phyloP scores from a whole-genome alignment of 768 basidiomycete species.

The Cystofilobasidium macerans region DNA sequence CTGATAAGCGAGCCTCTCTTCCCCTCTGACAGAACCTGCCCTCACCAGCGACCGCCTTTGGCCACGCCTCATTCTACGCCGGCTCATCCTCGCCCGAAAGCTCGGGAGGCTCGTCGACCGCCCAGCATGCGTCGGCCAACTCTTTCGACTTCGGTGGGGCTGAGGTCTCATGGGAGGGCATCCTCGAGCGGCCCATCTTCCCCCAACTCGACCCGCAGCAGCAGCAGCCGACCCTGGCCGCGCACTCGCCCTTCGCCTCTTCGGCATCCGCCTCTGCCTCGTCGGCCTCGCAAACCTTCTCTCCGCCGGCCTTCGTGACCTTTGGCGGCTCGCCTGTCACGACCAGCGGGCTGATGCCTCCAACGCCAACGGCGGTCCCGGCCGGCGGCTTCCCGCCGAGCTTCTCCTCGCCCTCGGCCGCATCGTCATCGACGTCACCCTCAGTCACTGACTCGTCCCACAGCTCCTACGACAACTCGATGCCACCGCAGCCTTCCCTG shows the following conservation, averaged over 20 bases:
- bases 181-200: slow-evolving; percentile 2
- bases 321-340: not conserved
- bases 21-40: too few relatives aligned
- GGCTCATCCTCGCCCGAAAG: too few relatives aligned
- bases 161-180: slow-evolving; percentile 10
- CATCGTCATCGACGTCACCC: not conserved
- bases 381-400: not conserved
- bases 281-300: not conserved
- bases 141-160: not conserved
- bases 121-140: too few relatives aligned
- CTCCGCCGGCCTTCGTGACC: not conserved
- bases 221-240: too few relatives aligned
- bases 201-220: not conserved
- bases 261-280: not conserved
- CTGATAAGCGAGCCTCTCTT: too few relatives aligned
- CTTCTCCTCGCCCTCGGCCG: not conserved
- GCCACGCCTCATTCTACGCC: too few relatives aligned
- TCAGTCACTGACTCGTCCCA: too few relatives aligned
- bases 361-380: not conserved
- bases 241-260: too few relatives aligned
- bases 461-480: too few relatives aligned
- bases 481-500: not conserved
- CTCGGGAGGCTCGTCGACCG: too few relatives aligned
- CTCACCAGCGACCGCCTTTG: too few relatives aligned
- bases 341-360: not conserved